Base-by-base conservation (phyloP, 805 yeast species). In the Diddensiella santjacobensis region DNA sequence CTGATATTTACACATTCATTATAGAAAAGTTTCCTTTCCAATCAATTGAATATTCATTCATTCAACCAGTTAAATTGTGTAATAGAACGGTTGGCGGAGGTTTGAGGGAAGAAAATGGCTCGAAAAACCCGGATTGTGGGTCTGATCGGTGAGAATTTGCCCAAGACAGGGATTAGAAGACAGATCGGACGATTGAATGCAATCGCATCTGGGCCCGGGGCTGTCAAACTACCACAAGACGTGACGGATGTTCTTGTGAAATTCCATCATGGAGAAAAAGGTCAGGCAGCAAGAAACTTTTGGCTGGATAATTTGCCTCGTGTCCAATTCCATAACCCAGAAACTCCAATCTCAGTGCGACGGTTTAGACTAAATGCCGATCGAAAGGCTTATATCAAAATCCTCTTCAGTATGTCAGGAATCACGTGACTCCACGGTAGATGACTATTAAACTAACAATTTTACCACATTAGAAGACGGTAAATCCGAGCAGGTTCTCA, bases 281-380 rank as follows among this genome's bases (percentile, higher is more conserved):
- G 42, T 8, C 51, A 46, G 19, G 62, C 60, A 4, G 56, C 62
- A 2, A 79, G 82, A 58, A 76, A 77, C 55, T 87, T 89, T 67
- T 86, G 95, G 93, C 79, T 78, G 57, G 69, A 72, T 44, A 77
- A 80, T 66, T 70, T 89, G 49, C 95, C 93, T 22, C 80, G 89
- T 4, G 72, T 89, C 53, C 82, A 80, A 63, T 89, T 85, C 65
- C 90, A 87, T 69, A 89, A 89, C 65, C 90, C 91, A n/a, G 69
- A 71, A 39, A 60, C 85, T 22, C 75, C 79, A 20, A 79, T 87
- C 15, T 30, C 52, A 18, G 57, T 53, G 24, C 40, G 38, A n/a
- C 36, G 39, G 40, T 23, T 44, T 33, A 4, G 37, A 3, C 40
- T 22, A 13, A n/a, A n/a, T n/a, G n/a, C n/a, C n/a, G n/a, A 26